These are phyloP conservation scores for Colletotrichum navitas DNA, from an alignment of 2,329 filamentous ascomycete species.

Conservation along the genomic window DNA sequence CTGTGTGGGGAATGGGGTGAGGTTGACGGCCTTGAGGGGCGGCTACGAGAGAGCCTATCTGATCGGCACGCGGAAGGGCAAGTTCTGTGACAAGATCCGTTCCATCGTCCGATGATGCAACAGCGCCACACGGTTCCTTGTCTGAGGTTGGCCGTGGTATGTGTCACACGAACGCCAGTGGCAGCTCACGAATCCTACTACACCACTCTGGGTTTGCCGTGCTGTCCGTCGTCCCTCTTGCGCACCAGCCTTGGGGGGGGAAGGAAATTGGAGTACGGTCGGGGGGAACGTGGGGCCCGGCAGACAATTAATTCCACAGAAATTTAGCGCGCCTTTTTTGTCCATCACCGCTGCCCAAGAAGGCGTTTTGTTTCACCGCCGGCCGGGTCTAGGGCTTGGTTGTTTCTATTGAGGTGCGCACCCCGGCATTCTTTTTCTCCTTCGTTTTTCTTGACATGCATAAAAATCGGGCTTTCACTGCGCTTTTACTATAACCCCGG, in stretches of 20 bases:
- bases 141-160: constrained; percentile 41
- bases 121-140: constrained; percentile 38
- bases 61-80: constrained; percentile 39
- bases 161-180: constrained; percentile 38
- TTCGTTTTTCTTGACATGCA: background rate
- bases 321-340: constrained; percentile 12
- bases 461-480: background rate
- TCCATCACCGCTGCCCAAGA: constrained; percentile 18
- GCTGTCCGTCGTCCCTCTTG: constrained; percentile 1
- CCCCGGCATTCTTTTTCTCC: background rate
- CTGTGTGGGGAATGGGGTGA: constrained; percentile 42
- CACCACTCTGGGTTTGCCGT: constrained; percentile 6
- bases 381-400: constrained; percentile 31
- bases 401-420: constrained; percentile 17
- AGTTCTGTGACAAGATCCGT: constrained; percentile 42
- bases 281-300: constrained; percentile 34
- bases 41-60: constrained; percentile 38
- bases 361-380: constrained; percentile 40
- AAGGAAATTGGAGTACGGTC: constrained; percentile 17
- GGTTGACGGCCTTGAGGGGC: constrained; percentile 27
- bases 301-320: constrained; percentile 4
- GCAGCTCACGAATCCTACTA: background rate
- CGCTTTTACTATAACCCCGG: constrained; percentile 15
- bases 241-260: constrained; percentile 22
- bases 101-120: constrained; percentile 42